phyloP scores from a whole-genome alignment of 2,329 filamentous ascomycete species.

The Aspergillus sp. region DNA sequence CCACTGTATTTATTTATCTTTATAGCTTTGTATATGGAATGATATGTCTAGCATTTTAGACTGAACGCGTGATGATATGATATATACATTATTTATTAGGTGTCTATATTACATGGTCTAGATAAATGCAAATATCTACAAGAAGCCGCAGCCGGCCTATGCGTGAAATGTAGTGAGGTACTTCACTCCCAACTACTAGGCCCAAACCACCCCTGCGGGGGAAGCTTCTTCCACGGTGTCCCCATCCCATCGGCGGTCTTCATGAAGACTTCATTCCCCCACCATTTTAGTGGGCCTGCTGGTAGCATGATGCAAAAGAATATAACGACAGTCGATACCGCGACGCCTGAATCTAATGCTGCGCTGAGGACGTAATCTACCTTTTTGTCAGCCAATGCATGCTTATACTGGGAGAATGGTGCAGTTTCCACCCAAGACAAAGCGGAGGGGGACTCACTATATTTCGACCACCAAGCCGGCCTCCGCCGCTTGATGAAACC shows the following conservation, averaged over 20 bases:
- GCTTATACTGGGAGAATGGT: neutral
- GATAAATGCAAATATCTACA: neutral
- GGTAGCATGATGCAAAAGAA: conserved; percentile 47
- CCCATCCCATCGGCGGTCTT: conserved; percentile 44
- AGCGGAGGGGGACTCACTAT: conserved; percentile 30
- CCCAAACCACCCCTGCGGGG: conserved; percentile 31
- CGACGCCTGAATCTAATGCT: conserved; percentile 45
- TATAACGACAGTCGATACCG: conserved; percentile 44
- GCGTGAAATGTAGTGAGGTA: neutral
- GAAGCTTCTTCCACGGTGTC: conserved; percentile 33
- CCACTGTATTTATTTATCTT: neutral
- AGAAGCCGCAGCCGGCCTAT: neutral
- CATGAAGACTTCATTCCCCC: conserved; percentile 42
- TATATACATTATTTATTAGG: neutral
- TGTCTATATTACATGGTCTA: neutral
- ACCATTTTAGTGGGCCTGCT: conserved; percentile 40
- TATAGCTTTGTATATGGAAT: neutral
- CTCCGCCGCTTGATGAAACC: conserved; percentile 44
- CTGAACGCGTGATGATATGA: neutral
- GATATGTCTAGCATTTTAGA: neutral
- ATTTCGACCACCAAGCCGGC: conserved; percentile 52
- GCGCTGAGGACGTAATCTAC: conserved; percentile 45
- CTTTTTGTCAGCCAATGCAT: conserved; percentile 6
- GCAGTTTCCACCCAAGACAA: neutral
- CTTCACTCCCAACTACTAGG: conserved; percentile 29